A percentile compares a stretch with the other conserved stretches of the same genome.
Evolutionary conservation across 768 basidiomycete species (phyloP).

Genomic region (Clitopilus hobsonii): DNA sequence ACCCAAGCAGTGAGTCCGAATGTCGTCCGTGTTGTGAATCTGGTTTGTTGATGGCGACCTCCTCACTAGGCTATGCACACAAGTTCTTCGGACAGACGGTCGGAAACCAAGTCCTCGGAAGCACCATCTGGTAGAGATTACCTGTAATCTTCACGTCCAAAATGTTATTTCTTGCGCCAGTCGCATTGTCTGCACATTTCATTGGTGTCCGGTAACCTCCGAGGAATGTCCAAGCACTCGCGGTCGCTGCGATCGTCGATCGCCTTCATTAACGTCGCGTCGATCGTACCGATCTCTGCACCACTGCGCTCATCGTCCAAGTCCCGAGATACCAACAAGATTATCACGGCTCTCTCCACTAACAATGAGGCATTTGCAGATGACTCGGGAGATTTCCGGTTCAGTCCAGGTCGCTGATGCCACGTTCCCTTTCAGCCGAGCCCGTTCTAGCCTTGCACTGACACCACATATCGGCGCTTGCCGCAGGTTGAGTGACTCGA

Average conservation of each 20-base stretch:
- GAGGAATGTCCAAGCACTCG: not conserved
- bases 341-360: not conserved
- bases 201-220: not conserved
- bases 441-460: not conserved
- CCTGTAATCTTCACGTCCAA: not conserved
- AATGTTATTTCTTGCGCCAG: not conserved
- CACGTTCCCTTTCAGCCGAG: not conserved
- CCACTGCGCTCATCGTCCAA: not conserved
- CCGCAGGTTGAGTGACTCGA: not conserved
- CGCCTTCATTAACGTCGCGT: not conserved
- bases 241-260: not conserved
- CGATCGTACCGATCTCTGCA: not conserved
- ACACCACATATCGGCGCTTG: not conserved
- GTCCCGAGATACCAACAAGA: not conserved
- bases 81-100: constrained; percentile 28
- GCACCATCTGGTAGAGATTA: constrained; percentile 19
- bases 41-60: too few species aligned
- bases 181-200: not conserved
- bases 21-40: not conserved
- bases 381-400: not conserved
- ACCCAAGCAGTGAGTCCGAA: constrained; percentile 41
- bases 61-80: constrained; percentile 33
- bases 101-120: constrained; percentile 16
- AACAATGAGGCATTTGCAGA: not conserved
- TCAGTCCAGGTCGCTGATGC: not conserved